phyloP scores from a whole-genome alignment of 179 eudicot species.

The Spergularia azorica region DNA sequence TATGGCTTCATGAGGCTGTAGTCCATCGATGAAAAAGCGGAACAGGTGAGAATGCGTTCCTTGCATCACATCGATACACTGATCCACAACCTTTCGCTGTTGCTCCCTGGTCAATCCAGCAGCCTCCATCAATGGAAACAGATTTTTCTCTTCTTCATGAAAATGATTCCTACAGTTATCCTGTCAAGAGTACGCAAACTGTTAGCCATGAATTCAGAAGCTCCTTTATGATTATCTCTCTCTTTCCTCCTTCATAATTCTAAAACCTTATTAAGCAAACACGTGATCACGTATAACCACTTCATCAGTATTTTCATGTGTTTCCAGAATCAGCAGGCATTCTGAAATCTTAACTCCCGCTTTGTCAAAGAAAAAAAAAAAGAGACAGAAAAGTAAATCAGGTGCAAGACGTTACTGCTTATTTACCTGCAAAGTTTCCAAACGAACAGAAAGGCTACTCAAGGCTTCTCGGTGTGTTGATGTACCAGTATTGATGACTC shows the following conservation, averaged over 20 bases:
- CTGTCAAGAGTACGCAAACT: conserved; percentile 36
- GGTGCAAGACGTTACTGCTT: neutral
- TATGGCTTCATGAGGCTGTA: conserved; percentile 73
- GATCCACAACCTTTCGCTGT: conserved; percentile 55
- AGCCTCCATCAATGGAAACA: conserved; percentile 79
- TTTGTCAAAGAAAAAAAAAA: neutral
- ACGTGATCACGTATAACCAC: no score
- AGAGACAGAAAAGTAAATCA: neutral
- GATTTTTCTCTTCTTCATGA: conserved; percentile 69
- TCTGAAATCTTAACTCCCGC: neutral
- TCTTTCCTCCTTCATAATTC: no score
- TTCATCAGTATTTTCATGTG: no score
- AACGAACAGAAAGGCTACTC: conserved; percentile 51
- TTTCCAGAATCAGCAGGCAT: no score
- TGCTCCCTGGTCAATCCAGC: conserved; percentile 55
- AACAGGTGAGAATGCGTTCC: conserved; percentile 77
- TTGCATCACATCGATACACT: conserved; percentile 67
- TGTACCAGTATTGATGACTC: conserved; percentile 68
- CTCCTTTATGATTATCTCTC: no score
- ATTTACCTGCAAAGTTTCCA: conserved; percentile 62
- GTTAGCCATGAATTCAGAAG: neutral
- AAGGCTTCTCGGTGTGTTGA: conserved; percentile 64
- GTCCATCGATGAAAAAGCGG: conserved; percentile 72
- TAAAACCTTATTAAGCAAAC: no score
- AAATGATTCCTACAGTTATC: conserved; percentile 70